Evolutionary conservation across 2,329 filamentous ascomycete genomes (phyloP).

Genomic region (Cladophialophora yegresii): DNA sequence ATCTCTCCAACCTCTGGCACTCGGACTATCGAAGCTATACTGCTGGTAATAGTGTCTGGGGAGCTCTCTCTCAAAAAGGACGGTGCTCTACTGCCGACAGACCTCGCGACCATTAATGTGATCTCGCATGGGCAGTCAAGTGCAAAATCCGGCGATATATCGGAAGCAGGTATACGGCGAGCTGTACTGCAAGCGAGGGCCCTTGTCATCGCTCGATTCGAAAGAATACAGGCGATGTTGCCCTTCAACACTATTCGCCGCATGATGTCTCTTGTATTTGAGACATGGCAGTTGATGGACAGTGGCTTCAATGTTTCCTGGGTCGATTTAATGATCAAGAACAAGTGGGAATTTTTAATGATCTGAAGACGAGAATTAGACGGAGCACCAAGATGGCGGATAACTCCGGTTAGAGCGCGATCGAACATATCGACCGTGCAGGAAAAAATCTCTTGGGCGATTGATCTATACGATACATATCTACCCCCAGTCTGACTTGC

Average conservation of each 20-base stretch:
- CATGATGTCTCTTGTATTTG: conserved; percentile 5
- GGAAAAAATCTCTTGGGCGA: neutral
- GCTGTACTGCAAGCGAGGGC: neutral
- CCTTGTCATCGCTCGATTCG: conserved; percentile 1
- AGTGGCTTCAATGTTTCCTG: conserved; percentile 3
- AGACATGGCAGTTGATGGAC: conserved; percentile 9
- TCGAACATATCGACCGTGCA: neutral
- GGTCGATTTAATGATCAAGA: conserved; percentile 10
- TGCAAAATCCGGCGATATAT: neutral
- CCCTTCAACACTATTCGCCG: conserved; percentile 11
- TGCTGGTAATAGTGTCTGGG: conserved; percentile 15
- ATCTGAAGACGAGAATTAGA: neutral
- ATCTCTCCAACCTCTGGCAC: conserved; percentile 14
- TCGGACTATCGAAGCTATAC: conserved; percentile 17
- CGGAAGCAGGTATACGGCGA: neutral
- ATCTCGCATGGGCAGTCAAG: neutral
- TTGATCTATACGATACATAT: neutral
- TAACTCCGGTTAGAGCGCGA: neutral
- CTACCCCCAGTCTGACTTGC: neutral
- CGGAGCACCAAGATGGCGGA: neutral
- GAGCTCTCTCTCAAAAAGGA: conserved; percentile 1
- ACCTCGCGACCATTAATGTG: too few relatives aligned
- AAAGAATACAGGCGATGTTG: conserved; percentile 8
- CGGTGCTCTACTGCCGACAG: neutral
- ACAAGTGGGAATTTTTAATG: conserved; percentile 17